These are phyloP conservation scores for Hygrophorus russula DNA, from an alignment of 768 basidiomycete genomes.

Conservation along the genomic window DNA sequence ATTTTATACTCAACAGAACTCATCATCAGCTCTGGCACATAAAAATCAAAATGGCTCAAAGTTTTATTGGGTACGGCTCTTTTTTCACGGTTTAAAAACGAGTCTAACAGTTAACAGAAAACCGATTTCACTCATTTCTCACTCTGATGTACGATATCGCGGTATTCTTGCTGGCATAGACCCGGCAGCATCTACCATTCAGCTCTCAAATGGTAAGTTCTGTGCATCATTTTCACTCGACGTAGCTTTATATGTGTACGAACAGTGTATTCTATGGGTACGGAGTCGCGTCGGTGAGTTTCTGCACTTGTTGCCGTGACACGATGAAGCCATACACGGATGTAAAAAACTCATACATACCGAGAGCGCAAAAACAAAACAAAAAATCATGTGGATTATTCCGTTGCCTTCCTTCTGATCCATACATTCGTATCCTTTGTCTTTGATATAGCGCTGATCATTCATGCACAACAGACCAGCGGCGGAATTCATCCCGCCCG, in stretches of 20 bases:
- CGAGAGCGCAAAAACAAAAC: conserved; percentile 8
- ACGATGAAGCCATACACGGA: conserved; percentile 7
- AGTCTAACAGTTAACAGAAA: conserved; percentile 35
- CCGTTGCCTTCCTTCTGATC: conserved; percentile 40
- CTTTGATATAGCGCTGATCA: conserved; percentile 3
- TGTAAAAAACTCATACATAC: conserved; percentile 2
- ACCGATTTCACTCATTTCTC: conserved; percentile 82
- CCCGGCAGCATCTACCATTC: conserved; percentile 76
- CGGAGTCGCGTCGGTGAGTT: conserved; percentile 68
- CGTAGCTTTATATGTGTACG: conserved; percentile 6
- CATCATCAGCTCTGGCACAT: too few relatives aligned
- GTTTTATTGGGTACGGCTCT: conserved; percentile 54
- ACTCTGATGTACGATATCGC: conserved; percentile 84
- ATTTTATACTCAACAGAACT: too few relatives aligned
- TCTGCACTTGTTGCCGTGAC: neutral
- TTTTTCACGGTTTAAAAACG: neutral
- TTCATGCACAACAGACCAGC: conserved; percentile 39
- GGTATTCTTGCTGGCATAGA: conserved; percentile 84
- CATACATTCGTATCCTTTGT: neutral
- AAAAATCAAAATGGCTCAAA: conserved; percentile 74
- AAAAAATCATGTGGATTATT: too few relatives aligned
- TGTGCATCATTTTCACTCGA: conserved; percentile 2
- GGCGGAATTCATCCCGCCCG: conserved; percentile 72
- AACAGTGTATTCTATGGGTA: conserved; percentile 85
- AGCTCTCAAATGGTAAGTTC: conserved; percentile 71